Evolutionary conservation across 2,329 filamentous ascomycete genomes (phyloP).

Genomic region (Cladosporium sp.): DNA sequence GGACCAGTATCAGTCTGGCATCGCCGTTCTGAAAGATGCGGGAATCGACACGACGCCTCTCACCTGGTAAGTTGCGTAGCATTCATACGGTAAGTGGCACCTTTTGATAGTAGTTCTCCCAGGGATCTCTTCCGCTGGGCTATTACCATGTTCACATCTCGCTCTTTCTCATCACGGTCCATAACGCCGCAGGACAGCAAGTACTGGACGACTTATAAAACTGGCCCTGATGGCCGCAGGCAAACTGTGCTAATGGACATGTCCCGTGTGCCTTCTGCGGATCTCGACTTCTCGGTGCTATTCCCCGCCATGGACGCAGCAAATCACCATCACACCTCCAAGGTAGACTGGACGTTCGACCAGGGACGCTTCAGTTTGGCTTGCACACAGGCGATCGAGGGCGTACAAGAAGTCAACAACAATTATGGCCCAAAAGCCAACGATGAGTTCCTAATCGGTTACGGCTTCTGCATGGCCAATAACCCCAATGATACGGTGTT

Average conservation of each 20-base stretch:
- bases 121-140: constrained; percentile 53
- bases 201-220: constrained; percentile 40
- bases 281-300: constrained; percentile 45
- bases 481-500: constrained; percentile 51
- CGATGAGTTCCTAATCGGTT: constrained; percentile 54
- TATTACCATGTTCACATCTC: constrained; percentile 53
- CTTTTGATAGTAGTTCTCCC: constrained; percentile 22
- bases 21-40: constrained; percentile 32
- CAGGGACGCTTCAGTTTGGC: constrained; percentile 42
- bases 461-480: constrained; percentile 51
- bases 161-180: constrained; percentile 50
- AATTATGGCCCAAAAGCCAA: constrained; percentile 57
- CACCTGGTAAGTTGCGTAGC: constrained; percentile 41
- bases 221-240: constrained; percentile 28
- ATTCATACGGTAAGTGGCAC: constrained; percentile 30
- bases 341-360: constrained; percentile 50
- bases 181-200: constrained; percentile 37
- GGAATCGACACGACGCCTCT: constrained; percentile 38
- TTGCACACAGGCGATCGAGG: constrained; percentile 35
- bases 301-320: constrained; percentile 53
- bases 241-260: constrained; percentile 39
- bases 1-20: constrained; percentile 38
- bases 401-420: constrained; percentile 51
- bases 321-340: constrained; percentile 50
- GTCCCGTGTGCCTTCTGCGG: constrained; percentile 33